Evolutionary conservation across 2,329 filamentous ascomycete species (phyloP).

Genomic region (Diplodia seriata): DNA sequence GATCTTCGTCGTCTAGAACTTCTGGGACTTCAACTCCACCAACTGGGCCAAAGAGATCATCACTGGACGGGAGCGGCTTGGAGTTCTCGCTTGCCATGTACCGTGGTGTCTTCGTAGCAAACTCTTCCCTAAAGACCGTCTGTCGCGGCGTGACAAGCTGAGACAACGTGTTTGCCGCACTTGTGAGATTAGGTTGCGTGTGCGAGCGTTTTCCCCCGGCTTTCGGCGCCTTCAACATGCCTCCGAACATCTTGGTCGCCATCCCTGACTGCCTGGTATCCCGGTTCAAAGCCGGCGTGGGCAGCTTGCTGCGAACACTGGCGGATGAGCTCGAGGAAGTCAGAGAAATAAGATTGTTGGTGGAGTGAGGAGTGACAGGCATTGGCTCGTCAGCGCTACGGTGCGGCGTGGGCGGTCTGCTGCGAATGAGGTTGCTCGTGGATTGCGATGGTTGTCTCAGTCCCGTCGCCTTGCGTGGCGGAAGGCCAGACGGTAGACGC

Average conservation of each 20-base stretch:
- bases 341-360: not conserved
- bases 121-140: slow-evolving; percentile 27
- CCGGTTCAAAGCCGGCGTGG: not conserved
- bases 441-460: slow-evolving; percentile 16
- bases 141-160: slow-evolving; percentile 15
- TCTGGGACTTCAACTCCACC: not conserved
- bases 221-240: slow-evolving; percentile 2
- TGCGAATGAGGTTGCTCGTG: slow-evolving; percentile 12
- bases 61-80: not conserved
- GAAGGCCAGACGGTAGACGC: not conserved
- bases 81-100: slow-evolving; percentile 17
- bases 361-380: not conserved
- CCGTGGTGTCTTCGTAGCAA: slow-evolving; percentile 10
- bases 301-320: slow-evolving; percentile 16
- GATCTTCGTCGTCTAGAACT: not conserved
- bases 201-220: not conserved
- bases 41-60: slow-evolving; percentile 3
- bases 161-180: not conserved
- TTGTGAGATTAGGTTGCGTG: slow-evolving; percentile 29
- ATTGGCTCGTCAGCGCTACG: slow-evolving; percentile 12
- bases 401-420: slow-evolving; percentile 23
- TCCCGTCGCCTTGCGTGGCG: slow-evolving; percentile 1
- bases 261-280: not conserved
- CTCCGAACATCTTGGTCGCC: slow-evolving; percentile 18
- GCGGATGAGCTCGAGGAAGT: not conserved